Evolutionary conservation across 345 rosid species (phyloP).

Genomic region (Isatis tinctoria): DNA sequence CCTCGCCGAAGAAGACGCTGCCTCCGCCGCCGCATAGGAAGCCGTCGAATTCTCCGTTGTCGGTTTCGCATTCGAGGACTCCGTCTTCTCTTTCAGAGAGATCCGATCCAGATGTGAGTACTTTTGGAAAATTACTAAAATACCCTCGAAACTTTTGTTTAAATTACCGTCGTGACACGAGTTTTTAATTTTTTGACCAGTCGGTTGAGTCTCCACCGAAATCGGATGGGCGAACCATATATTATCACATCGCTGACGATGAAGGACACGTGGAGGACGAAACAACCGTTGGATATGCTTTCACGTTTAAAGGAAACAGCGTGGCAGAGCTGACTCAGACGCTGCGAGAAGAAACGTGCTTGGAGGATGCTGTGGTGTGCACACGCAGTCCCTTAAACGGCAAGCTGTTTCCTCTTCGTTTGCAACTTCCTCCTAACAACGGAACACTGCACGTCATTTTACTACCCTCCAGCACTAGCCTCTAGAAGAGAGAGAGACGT

Average conservation of each 20-base stretch:
- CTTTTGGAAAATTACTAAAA: neutral
- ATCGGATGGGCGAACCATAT: conserved; percentile 73
- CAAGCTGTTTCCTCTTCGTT: conserved; percentile 73
- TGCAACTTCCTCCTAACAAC: conserved; percentile 94
- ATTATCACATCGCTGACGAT: conserved; percentile 77
- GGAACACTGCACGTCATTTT: conserved; percentile 73
- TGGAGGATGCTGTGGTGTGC: conserved; percentile 72
- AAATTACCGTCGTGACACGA: neutral
- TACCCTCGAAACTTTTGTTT: neutral
- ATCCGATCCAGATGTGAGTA: conserved; percentile 69
- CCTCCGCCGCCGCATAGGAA: conserved; percentile 37
- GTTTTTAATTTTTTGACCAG: conserved; percentile 33
- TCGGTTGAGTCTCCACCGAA: conserved; percentile 75
- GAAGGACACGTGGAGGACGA: conserved; percentile 72
- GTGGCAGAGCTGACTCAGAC: conserved; percentile 67
- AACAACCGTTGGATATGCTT: conserved; percentile 42
- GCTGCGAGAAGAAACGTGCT: conserved; percentile 64
- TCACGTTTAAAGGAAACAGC: conserved; percentile 74
- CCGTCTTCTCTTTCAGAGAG: conserved; percentile 43
- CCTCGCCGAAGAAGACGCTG: conserved; percentile 10
- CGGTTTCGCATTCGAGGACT: conserved; percentile 33
- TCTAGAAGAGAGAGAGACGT: conserved; percentile 38
- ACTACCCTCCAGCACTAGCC: conserved; percentile 42
- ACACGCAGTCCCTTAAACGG: conserved; percentile 84
- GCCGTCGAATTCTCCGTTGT: conserved; percentile 37